Base-by-base conservation (phyloP, 768 basidiomycete genomes). In the Russula earlei region DNA sequence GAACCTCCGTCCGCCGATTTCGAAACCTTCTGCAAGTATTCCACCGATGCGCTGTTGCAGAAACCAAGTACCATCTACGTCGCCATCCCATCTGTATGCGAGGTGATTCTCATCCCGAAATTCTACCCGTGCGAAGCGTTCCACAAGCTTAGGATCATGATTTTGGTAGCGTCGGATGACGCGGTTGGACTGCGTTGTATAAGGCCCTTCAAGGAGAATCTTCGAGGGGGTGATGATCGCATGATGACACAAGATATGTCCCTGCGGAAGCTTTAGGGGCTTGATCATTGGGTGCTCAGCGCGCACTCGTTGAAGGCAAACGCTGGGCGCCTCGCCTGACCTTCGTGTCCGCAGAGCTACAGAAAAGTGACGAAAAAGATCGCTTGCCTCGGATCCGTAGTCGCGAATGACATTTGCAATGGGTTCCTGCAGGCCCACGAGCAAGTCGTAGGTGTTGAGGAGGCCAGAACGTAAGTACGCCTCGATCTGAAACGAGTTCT, bases 41-140 rank as follows among this genome's bases (percentile, higher is more conserved):
- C 25, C 40, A 15, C 58, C 54, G 48, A 67, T 36, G 20, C 56
- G 56, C 25, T 54, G 24, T 14, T 72, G 67, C 29, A 89, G 71
- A 65, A 83, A 82, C 8, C 69, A 64, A 2, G 69, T 66, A 0
- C 78, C 79, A 58, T 87, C 83, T 11, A 84, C 79, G 42, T 79
- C 78, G 8, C 79, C 74, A 54, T 79, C 78, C 85, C 84, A 87
- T 15, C 81, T 77, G 59, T 84, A 85, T 42, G 79, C 76, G n/a
- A 85, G 72, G 36, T 76, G 75, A 62, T 91, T 86, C 70, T 93
- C 91, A 53, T 91, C 90, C 6, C 84, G 78, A 63, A 92, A 89
- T 62, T 87, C 82, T 25, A 91, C 88, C 10, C 90, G 81, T 29
- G 92, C 66, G 66, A 93, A 93, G 63, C 81, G 71, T 25, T 86